A percentile compares a stretch with the other conserved stretches of the same genome.
phyloP scores from a whole-genome alignment of 2,329 filamentous ascomycete genomes.

The Xylaria sp. region DNA sequence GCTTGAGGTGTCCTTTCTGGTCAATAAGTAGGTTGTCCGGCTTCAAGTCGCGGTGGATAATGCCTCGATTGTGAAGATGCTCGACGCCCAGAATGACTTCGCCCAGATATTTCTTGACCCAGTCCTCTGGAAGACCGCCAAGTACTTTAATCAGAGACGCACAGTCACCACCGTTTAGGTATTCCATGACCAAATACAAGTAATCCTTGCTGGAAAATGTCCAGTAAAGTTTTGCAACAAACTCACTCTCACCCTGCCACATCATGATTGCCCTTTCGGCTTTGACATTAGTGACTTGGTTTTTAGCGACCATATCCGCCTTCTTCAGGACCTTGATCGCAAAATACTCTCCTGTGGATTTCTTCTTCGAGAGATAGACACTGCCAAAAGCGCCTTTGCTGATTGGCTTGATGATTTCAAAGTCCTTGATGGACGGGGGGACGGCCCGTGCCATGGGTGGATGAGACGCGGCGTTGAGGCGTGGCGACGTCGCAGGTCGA shows the following conservation, averaged over 20 bases:
- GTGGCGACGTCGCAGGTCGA: constrained; percentile 78
- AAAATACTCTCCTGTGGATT: constrained; percentile 96
- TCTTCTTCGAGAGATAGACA: constrained; percentile 97
- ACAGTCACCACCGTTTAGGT: constrained; percentile 95
- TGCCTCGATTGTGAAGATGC: constrained; percentile 89
- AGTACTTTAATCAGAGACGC: constrained; percentile 95
- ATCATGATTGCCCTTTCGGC: constrained; percentile 99
- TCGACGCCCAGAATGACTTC: constrained; percentile 97
- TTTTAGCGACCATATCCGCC: constrained; percentile 99
- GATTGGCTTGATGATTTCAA: constrained; percentile 99
- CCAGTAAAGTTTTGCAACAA: constrained; percentile 99
- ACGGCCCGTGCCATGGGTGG: constrained; percentile 86
- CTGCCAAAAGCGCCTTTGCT: constrained; percentile 98
- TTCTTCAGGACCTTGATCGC: constrained; percentile 99
- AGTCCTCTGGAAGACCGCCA: constrained; percentile 90
- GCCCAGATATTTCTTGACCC: constrained; percentile 96
- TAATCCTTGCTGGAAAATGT: constrained; percentile 99
- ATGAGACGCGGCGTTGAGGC: constrained; percentile 72
- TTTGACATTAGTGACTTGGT: constrained; percentile 98
- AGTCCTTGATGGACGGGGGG: constrained; percentile 97
- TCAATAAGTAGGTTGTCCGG: constrained; percentile 97
- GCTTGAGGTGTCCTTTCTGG: constrained; percentile 91
- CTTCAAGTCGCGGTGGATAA: constrained; percentile 96
- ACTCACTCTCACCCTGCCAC: constrained; percentile 99
- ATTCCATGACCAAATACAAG: constrained; percentile 98